Base-by-base conservation (phyloP, 441 rosid genomes). In the Gossypium davidsonii region DNA sequence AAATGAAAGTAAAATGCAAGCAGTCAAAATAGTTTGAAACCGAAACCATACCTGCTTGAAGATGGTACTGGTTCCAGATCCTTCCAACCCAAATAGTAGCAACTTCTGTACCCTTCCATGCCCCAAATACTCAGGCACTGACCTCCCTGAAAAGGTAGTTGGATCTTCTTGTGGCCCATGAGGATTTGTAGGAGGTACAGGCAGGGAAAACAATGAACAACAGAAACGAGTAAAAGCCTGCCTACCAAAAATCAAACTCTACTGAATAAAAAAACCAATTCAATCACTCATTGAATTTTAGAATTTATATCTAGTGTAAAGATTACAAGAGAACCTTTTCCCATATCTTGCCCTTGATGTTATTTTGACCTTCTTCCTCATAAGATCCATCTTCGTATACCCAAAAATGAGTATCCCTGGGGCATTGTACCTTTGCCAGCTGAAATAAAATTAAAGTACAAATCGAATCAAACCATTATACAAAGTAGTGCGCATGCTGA, bases 321-420 rank as follows among this genome's bases (percentile, higher is more conserved):
- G 75, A 78, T 58, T 56, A 75, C 52, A 80, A 83, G 68, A 77
- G 70, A 78, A 93, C 99, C 98, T 90, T 96, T 85, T 90, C 98
- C 99, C 99, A 96, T 76, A 96, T 96, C 80, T 93, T 96, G 80
- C 99, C 99, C 78, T 93, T 86, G 63, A 96, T 96, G 79, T 92
- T 96, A 80, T 93, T 96, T 76, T 93, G 98, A 74, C 99, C 99
- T 90, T 93, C 99, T 83, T 96, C 99, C 86, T 93, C 99, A 37
- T 96, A 96, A 67, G 94, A 92, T 17, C 99, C 98, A 80, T 93
- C 99, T 44, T 96, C 98, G 11, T 93, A 96, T 63, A 96, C 90
- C 98, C 98, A 96, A 76, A 96, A 96, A 78, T 96, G 99, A 73
- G 98, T 93, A 73, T 91, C 97, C 1, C 97, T 92, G 2, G 98